Base-by-base conservation (phyloP, 257 asterid genomes). In the Penstemon barbatus region DNA sequence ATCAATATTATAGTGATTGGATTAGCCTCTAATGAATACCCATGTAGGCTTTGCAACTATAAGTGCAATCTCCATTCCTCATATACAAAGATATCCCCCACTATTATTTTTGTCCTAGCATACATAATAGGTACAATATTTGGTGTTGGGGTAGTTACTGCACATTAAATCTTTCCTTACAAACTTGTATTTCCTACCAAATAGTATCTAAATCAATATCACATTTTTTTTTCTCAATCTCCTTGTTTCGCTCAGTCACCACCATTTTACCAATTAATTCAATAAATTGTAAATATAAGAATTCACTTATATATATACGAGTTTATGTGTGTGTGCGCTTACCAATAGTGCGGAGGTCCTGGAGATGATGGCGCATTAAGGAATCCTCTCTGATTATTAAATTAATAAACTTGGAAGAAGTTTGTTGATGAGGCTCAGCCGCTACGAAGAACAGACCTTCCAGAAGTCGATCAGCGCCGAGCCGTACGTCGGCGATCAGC, bases 391-490 rank as follows among this genome's bases (percentile, higher is more conserved):
- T 84, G 77, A 77, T 64, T 69, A 93, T 76, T 61, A 84, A 77
- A 75, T 84, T 86, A 79, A 81, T 71, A 38, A 89, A 88, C 77
- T 87, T 90, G 10, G 88, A 48, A n/a, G 92, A 79, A 42, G 78
- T 81, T 66, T 85, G 95, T 71, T 75, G 84, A 49, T 85, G 89
- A 13, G 95, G 90, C 78, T 85, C 81, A 40, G 82, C 79, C 55
- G 87, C 96, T 40, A 88, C 80, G 46, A 83, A 65, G 50, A 84
- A 86, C 51, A 93, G 82, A 67, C 94, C 86, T 73, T 88, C 97
- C 42, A 92, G 89, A 58, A 92, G 84, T 65, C 98, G 90, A 70
- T 92, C 97, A 13, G 97, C 95, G 36, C 97, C 96, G 52, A 92
- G 82, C 75, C 98, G 83, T 53, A 92, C 83, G 74, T 92, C 96